phyloP scores from a whole-genome alignment of 2,329 filamentous ascomycete species.

The Colletotrichum melonis region DNA sequence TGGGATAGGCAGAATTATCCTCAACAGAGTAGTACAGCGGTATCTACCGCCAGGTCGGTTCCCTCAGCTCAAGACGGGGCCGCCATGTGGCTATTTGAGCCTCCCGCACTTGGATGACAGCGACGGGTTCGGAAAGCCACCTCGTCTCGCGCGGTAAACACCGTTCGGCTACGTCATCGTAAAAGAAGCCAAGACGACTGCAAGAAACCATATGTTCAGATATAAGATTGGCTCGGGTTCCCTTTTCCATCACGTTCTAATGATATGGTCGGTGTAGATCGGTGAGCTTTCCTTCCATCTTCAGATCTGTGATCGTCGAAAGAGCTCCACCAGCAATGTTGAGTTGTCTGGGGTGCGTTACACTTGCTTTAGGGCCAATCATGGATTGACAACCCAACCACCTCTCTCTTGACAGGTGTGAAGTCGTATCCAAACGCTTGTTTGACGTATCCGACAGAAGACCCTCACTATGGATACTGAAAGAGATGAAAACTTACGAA shows the following conservation, averaged over 20 bases:
- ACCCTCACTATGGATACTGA: background rate
- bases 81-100: background rate
- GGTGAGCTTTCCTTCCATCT: background rate
- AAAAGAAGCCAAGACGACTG: background rate
- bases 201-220: background rate
- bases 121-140: background rate
- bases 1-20: background rate
- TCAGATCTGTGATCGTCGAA: background rate
- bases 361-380: slow-evolving; percentile 17
- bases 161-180: background rate
- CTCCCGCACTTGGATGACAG: background rate
- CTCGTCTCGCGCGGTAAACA: background rate
- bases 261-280: slow-evolving; percentile 5
- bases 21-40: background rate
- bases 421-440: slow-evolving; percentile 13
- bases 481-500: background rate
- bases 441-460: background rate
- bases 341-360: slow-evolving; percentile 18
- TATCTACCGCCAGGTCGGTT: background rate
- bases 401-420: background rate
- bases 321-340: slow-evolving; percentile 2
- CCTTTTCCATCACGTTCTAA: background rate
- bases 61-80: background rate
- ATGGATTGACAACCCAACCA: slow-evolving; percentile 10
- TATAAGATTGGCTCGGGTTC: background rate